Conservation (phyloP, 148 eudicot genomes). For the Fagopyrum tataricum region DNA sequence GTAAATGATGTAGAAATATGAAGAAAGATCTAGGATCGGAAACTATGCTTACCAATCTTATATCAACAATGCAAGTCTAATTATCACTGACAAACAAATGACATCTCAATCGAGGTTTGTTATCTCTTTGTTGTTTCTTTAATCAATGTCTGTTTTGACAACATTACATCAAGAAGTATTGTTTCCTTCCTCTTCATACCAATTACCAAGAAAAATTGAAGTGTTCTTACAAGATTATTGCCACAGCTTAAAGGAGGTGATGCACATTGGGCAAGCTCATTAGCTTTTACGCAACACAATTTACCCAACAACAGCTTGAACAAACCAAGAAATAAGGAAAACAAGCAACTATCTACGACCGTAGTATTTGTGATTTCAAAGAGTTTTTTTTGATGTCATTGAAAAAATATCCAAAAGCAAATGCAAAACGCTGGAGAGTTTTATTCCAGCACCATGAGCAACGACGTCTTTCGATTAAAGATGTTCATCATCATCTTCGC, state of each 20-base stretch:
- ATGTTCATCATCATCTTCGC: conserved; percentile 12
- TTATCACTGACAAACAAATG: no score
- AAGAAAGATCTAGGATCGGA: no score
- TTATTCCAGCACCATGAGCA: conserved; percentile 6
- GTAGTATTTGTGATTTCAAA: no score
- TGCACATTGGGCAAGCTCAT: background rate
- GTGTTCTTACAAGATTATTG: background rate
- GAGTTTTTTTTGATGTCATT: no score
- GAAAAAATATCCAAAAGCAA: background rate
- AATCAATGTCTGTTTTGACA: conserved; percentile 70
- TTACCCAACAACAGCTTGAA: background rate
- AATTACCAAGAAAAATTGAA: background rate
- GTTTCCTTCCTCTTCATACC: background rate
- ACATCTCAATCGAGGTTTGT: no score
- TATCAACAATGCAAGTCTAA: no score
- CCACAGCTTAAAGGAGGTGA: background rate
- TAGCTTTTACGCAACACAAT: background rate
- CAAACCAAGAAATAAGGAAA: background rate
- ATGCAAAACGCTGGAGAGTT: background rate
- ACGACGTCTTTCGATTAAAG: background rate
- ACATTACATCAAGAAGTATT: conserved; percentile 25
- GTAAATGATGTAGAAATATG: no score
- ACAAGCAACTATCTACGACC: background rate
- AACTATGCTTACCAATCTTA: no score
- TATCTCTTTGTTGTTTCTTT: no score